Base-by-base conservation (phyloP, 768 basidiomycete genomes). In the Hydnomerulius pinastri region DNA sequence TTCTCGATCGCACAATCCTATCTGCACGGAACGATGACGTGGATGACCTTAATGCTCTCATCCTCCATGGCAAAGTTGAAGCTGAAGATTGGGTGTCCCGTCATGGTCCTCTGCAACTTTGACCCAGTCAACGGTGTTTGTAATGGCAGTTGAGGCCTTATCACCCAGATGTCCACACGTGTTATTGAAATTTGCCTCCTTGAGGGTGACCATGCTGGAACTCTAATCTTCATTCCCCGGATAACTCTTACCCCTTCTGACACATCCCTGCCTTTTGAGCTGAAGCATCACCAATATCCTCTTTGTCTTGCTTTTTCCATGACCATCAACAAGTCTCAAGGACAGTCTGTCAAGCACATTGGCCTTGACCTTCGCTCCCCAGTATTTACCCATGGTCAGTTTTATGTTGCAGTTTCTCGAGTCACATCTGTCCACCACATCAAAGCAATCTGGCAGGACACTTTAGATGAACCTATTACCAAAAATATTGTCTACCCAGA, bases 101-200 rank as follows among this genome's bases (percentile, higher is more conserved):
- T 77, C 4, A 76, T 77, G 27, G 46, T 77, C 3, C 65, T 77
- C 3, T 55, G 73, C 0, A 76, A 78, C 44, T 55, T 77, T 15
- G 63, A 58, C 38, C 70, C 71, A 6, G 10, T 44, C 1, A 27
- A 58, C 51, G 68, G 45, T 37, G 6, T 53, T 25, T 37, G 47
- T 49, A 36, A 46, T 46, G 56, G 53, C 0, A 62, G 63, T 6
- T 56, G 64, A 4, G 48, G 63, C 37, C 57, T 68, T 33, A 28
- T 78, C 6, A 48, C 25, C 4, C 49, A 56, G 0, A 65, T 64
- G 40, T 43, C 45, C 2, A 30, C 51, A 15, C 56, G 67, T 20
- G 73, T 77, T 10, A 39, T 80, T 1, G 69, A 77, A 56, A 56
- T 59, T 28, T 41, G 48, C 12, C 46, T 76, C 9, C 24, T 79